These are phyloP conservation scores for Rubus parviflorus DNA, from an alignment of 306 rosid species.

Conservation along the genomic window DNA sequence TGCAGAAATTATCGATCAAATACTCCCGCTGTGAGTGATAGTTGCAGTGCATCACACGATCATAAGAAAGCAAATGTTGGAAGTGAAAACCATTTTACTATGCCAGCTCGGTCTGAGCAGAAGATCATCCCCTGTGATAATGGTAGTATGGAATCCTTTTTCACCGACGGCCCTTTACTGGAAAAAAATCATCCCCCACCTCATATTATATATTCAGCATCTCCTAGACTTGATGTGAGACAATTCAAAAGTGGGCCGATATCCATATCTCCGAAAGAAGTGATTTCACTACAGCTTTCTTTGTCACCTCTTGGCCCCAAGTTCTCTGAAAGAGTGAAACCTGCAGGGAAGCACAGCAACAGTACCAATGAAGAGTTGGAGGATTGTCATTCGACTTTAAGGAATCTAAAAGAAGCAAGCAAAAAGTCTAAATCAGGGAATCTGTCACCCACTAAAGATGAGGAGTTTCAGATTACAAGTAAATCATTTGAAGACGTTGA, in stretches of 20 bases:
- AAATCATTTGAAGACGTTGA: conserved; percentile 64
- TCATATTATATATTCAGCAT: conserved; percentile 35
- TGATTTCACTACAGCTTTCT: conserved; percentile 55
- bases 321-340: conserved; percentile 65
- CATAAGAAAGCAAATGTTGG: conserved; percentile 92
- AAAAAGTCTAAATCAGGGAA: conserved; percentile 41
- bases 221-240: conserved; percentile 40
- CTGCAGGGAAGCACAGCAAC: conserved; percentile 40
- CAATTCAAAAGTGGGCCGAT: conserved; percentile 38
- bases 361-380: conserved; percentile 37
- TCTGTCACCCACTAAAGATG: conserved; percentile 41
- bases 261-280: conserved; percentile 41
- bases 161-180: conserved; percentile 59
- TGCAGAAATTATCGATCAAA: conserved; percentile 35
- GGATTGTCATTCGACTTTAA: conserved; percentile 35
- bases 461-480: conserved; percentile 38
- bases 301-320: conserved; percentile 93
- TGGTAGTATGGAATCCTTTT: conserved; percentile 31
- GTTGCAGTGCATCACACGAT: conserved; percentile 48
- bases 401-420: conserved; percentile 38
- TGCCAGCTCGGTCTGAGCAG: conserved; percentile 56
- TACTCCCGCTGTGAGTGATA: conserved; percentile 35
- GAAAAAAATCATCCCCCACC: conserved; percentile 34
- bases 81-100: conserved; percentile 37
- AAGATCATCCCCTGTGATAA: conserved; percentile 24